Conservation (phyloP, 768 basidiomycete genomes). For the Pholiota microspora region DNA sequence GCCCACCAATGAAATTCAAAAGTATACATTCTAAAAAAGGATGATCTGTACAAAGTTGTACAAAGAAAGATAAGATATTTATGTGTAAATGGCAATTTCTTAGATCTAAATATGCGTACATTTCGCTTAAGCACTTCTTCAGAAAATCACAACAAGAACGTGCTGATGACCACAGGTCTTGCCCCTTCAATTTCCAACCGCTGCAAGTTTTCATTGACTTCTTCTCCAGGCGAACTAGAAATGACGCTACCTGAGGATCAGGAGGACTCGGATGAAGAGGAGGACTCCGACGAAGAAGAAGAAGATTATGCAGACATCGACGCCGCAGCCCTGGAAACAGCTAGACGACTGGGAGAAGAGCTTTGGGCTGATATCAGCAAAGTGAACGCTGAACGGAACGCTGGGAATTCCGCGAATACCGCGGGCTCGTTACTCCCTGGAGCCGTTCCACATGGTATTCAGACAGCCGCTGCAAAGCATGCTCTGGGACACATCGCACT, state of each 20-base stretch:
- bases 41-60: conserved; percentile 25
- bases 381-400: conserved; percentile 43
- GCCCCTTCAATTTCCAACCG: neutral
- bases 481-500: neutral
- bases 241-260: conserved; percentile 8
- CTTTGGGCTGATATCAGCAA: conserved; percentile 76
- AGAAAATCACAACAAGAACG: neutral
- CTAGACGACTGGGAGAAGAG: conserved; percentile 70
- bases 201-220: neutral
- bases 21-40: conserved; percentile 3
- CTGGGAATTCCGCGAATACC: conserved; percentile 22
- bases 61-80: conserved; percentile 32
- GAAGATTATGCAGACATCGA: conserved; percentile 63
- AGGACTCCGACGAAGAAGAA: conserved; percentile 29
- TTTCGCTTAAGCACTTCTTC: neutral
- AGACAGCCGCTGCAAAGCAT: conserved; percentile 1
- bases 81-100: neutral
- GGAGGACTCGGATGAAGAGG: conserved; percentile 40
- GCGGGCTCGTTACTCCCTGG: conserved; percentile 5
- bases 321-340: conserved; percentile 74
- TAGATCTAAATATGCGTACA: conserved; percentile 17
- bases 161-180: neutral
- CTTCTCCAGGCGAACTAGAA: neutral
- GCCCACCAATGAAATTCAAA: neutral
- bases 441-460: conserved; percentile 4